Evolutionary conservation across 257 asterid species (phyloP), one percentile per base, ranked within the genome.

Genomic region (Capsicum rhomboideum): DNA sequence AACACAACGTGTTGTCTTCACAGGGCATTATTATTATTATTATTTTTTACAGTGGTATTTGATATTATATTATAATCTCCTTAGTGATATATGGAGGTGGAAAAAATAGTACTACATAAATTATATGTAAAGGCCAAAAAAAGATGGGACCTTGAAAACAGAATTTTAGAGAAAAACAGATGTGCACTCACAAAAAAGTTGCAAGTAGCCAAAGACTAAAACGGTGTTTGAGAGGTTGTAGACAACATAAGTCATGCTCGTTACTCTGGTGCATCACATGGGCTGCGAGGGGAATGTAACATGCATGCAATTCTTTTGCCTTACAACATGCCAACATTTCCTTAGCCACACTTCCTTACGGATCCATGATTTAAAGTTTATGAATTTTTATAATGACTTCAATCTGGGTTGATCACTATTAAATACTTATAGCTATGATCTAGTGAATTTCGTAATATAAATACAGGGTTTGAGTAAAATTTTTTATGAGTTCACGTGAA

Each of bases 241-340:
- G 92, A 87, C 94, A 93, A 88, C 93, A 86, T 59, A 87, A 86
- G 89, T 90, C 89, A 74, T 89, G 90, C 88, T 90, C 84, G 66
- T 86, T 88, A 86, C 90, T 86, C 88, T n/a, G 87, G 82, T 86
- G 88, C 89, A 89, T 94, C 97, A 93, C 98, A 91, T 95, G 95
- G 89, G 90, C 82, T 90, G 90, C n/a, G 89, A 83, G 59, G 80
- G 50, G 82, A 83, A 74, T 68, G 87, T 87, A 88, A 89, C 91
- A 88, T 88, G 92, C 87, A 87, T 64, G 85, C 64, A 67, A 66
- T 71, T 82, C 63, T 82, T 37, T 84, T 93, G 91, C 90, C 83
- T 83, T 77, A 54, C 77, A 83, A 88, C 91, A 90, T 80, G 88
- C 92, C 90, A 88, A 85, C 89, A 90, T 85, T 89, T 84, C 84